These are phyloP conservation scores for Gracilaria caudata DNA, from an alignment of 23 red algal genomes.

Conservation along the genomic window DNA sequence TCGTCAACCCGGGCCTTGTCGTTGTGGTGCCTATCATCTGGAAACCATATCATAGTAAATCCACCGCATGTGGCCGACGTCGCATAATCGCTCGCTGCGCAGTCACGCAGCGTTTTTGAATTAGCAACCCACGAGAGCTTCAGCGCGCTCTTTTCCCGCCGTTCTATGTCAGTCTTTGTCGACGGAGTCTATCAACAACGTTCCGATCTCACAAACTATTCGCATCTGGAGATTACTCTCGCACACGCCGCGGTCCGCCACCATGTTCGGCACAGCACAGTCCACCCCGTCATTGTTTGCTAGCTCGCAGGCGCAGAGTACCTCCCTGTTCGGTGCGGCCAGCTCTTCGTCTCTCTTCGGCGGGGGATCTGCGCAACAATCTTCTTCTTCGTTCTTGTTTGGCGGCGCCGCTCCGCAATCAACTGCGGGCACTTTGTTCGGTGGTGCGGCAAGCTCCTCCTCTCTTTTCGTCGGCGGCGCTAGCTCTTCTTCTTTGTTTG, in stretches of 20 bases:
- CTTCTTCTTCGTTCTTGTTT: constrained; percentile 6
- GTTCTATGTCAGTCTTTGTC: background rate
- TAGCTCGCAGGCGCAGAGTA: background rate
- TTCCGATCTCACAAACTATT: background rate
- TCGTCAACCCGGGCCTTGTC: background rate
- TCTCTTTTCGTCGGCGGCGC: constrained; percentile 14
- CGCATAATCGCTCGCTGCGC: background rate
- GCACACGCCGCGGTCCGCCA: background rate
- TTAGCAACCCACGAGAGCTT: background rate
- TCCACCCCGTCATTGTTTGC: constrained; percentile 47
- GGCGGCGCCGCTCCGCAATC: constrained; percentile 13
- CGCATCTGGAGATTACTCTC: no score
- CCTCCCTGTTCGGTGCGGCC: constrained; percentile 43
- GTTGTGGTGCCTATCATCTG: background rate
- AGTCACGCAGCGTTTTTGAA: background rate
- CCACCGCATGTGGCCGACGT: background rate
- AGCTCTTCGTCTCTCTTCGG: constrained; percentile 34
- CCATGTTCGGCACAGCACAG: constrained; percentile 25
- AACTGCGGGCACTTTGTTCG: background rate
- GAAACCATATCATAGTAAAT: background rate
- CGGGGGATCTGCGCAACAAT: constrained; percentile 18
- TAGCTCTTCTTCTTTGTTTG: constrained; percentile 6
- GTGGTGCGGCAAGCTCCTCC: constrained; percentile 20
- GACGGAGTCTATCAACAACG: background rate
- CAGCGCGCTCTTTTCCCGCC: background rate